phyloP scores from a whole-genome alignment of 139 green algal genomes.

The Tetratostichococcus sp. region DNA sequence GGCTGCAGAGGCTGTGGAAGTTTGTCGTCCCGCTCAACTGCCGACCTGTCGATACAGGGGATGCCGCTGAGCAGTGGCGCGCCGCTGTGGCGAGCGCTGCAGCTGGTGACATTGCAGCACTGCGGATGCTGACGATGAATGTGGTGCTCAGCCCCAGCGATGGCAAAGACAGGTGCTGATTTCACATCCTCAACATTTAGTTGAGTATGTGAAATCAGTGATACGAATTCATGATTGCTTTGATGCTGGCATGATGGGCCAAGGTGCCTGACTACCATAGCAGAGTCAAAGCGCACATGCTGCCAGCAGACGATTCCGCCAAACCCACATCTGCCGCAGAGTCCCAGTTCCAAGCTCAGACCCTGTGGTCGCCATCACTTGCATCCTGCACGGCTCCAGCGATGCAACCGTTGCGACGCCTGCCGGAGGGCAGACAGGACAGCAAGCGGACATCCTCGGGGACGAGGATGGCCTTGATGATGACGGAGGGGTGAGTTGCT shows the following conservation, averaged over 20 bases:
- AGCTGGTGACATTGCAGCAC: slow-evolving; percentile 45
- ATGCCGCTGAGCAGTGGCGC: background rate
- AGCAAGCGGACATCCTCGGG: background rate
- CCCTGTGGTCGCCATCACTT: slow-evolving; percentile 57
- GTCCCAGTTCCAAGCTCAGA: slow-evolving; percentile 39
- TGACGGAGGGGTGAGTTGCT: slow-evolving; percentile 3
- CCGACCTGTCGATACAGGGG: background rate
- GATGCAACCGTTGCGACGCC: background rate
- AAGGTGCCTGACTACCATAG: no score
- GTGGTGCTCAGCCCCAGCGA: slow-evolving; percentile 47
- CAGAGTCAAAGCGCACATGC: no score
- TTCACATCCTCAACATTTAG: background rate
- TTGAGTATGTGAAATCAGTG: no score
- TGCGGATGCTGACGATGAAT: slow-evolving; percentile 56
- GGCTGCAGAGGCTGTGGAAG: no score
- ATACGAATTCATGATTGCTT: no score
- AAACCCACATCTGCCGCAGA: slow-evolving; percentile 19
- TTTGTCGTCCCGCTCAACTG: no score
- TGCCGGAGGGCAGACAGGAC: background rate
- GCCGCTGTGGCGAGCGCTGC: slow-evolving; percentile 1
- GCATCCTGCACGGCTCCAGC: slow-evolving; percentile 20
- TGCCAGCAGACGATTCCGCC: no score
- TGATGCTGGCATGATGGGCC: no score
- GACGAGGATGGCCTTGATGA: slow-evolving; percentile 9
- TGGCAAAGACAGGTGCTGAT: slow-evolving; percentile 25